Evolutionary conservation across 176 grass and related monocot genomes (phyloP).

Genomic region (Luzula sylvatica): DNA sequence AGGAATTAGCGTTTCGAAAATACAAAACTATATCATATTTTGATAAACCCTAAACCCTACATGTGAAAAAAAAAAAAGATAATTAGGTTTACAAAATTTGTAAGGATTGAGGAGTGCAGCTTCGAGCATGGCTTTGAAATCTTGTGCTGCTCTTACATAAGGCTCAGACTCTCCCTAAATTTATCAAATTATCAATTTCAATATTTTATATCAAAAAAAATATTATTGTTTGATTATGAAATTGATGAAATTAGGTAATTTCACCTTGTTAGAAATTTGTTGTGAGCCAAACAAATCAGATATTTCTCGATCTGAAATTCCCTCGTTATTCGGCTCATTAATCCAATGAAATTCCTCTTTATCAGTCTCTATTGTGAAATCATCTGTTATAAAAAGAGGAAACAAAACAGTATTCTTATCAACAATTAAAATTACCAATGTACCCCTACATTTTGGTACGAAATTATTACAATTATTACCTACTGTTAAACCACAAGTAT

Average conservation of each 20-base stretch:
- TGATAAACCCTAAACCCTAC: too few species aligned
- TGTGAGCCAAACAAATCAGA: slow-evolving; percentile 38
- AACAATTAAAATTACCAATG: background rate
- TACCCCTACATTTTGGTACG: background rate
- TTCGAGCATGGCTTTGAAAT: slow-evolving; percentile 82
- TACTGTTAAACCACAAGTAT: slow-evolving; percentile 48
- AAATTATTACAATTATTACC: slow-evolving; percentile 28
- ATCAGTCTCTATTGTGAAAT: slow-evolving; percentile 12
- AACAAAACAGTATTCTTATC: slow-evolving; percentile 1
- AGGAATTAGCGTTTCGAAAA: background rate
- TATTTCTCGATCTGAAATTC: slow-evolving; percentile 14
- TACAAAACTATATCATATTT: background rate
- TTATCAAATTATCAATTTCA: slow-evolving; percentile 18
- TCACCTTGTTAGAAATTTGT: slow-evolving; percentile 34
- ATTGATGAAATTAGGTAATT: background rate
- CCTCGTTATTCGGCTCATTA: slow-evolving; percentile 22
- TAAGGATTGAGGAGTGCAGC: slow-evolving; percentile 71
- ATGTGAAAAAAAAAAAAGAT: background rate
- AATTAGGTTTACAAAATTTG: slow-evolving; percentile 50
- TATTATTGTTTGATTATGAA: background rate
- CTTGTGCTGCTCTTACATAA: slow-evolving; percentile 41
- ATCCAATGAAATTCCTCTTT: slow-evolving; percentile 42
- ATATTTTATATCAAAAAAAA: background rate
- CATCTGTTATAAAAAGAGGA: slow-evolving; percentile 36
- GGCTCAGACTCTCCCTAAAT: slow-evolving; percentile 34